Evolutionary conservation across 331 rosid species (phyloP), one percentile per base, ranked within the genome.

Genomic region (Malus hybrid): DNA sequence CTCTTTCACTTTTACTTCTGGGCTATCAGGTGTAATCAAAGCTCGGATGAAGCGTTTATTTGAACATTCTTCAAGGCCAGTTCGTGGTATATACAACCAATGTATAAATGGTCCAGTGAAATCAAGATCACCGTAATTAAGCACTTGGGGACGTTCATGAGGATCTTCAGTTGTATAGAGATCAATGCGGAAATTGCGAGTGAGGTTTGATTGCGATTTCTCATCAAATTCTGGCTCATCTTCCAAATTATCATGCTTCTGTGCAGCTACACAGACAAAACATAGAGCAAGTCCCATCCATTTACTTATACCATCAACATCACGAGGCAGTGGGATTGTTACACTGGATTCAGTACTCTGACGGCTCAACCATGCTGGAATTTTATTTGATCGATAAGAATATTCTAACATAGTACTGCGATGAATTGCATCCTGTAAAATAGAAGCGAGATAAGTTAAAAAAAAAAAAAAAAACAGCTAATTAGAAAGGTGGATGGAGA

Each of bases 281-380:
- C 46, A 69, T 5, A 79, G 28, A 66, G 74, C 73, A 2, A 79
- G 46, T 24, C 79, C 79, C 8, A 67, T 73, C 57, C 83, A 73
- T 5, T 5, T 20, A n/a, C 36, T 24, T 4, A 67, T 27, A 6
- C 56, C n/a, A 59, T 72, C 56, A 3, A 66, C 33, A 31, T 65
- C 69, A n/a, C 11, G 70, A 32, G 75, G 71, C 3, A 57, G 66
- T 2, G 12, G 55, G 59, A 69, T 56, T 50, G 46, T 46, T 56
- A 79, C 60, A 20, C 57, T 72, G 28, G 46, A 65, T 46, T 73
- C 82, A 18, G 31, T 65, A 20, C 29, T 56, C 50, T 28, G 44
- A 1, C 67, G 54, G 22, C 75, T 70, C 28, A 72, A 79, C 42
- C 78, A 79, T 44, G 12, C 32, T 57, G 67, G 59, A 57, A 60